Evolutionary conservation across 306 rosid species (phyloP), one percentile per base, ranked within the genome.

Genomic region (Quercus robur): DNA sequence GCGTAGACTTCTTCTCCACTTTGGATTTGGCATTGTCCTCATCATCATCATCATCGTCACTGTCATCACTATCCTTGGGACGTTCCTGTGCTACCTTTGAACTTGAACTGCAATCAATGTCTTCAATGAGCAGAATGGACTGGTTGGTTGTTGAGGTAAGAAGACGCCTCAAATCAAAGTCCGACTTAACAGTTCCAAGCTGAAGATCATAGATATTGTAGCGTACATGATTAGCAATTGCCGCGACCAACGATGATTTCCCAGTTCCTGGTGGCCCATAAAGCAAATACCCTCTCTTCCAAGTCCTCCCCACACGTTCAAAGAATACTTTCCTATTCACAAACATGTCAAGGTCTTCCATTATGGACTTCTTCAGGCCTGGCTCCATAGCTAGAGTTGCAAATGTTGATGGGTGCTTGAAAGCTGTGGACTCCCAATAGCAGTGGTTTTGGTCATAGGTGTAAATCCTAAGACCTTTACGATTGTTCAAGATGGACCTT

Each of bases 261-360:
- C 75, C 75, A 26, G 75, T 72, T 14, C 61, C 75, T 3, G 70
- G 59, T 21, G 75, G 75, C 3, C 44, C 75, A 72, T 72, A 72
- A 13, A 51, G 75, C 44, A 70, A 23, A 56, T 70, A 70, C 75
- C 56, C 75, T 12, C 56, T 15, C 26, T 70, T 70, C 75, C 75
- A 72, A 72, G 75, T 58, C 59, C 33, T 64, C 9, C 70, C 70
- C 14, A 64, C 70, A 4, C 46, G 30, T 15, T 35, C 33, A 26
- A 25, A 64, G 46, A 25, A 64, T 11, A 26, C n/a, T 26, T 64
- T 64, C 33, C 70, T 5, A 31, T 15, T 72, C 75, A 72, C 59
- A 72, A 72, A 52, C 75, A 11, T 5, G 21, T 72, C 75, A 14
- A 72, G 41, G 61, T 52, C 75, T 17, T 25, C 28, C 33, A 26